These are phyloP conservation scores for Wickerhamomyces strasburgensis DNA, from an alignment of 805 yeast genomes.

Conservation along the genomic window DNA sequence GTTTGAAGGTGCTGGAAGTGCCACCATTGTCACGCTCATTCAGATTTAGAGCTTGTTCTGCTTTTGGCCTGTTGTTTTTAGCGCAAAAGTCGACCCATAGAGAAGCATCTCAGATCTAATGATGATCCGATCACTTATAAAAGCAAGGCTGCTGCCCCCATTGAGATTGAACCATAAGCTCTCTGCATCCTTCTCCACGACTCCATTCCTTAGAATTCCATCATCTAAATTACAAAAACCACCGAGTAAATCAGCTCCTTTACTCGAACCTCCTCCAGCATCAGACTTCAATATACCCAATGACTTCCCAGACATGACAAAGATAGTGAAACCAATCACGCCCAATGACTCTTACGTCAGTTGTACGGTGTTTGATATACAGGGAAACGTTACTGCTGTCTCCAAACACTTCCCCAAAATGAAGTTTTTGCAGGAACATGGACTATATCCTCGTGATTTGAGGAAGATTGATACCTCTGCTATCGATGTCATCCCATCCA, in stretches of 20 bases:
- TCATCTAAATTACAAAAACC: no score
- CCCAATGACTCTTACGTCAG: conserved; percentile 47
- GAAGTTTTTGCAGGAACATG: conserved; percentile 66
- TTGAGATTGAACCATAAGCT: no score
- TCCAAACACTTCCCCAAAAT: conserved; percentile 78
- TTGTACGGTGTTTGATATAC: conserved; percentile 76
- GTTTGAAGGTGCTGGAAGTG: no score
- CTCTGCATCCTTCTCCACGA: no score
- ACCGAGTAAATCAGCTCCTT: no score
- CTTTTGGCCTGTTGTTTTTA: no score
- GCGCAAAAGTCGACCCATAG: no score
- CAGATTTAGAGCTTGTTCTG: no score
- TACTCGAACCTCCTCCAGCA: conserved; percentile 6
- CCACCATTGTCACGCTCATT: no score
- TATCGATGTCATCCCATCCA: conserved; percentile 83
- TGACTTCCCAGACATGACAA: conserved; percentile 14
- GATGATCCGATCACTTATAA: background rate
- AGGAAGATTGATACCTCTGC: conserved; percentile 72
- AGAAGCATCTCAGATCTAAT: no score
- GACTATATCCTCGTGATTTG: conserved; percentile 79
- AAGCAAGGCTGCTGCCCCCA: background rate
- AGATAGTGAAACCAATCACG: conserved; percentile 30
- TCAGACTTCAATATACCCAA: conserved; percentile 10
- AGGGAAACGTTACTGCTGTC: conserved; percentile 72
- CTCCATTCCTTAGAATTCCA: no score